phyloP scores from a whole-genome alignment of 306 rosid species.

The Lablab purpureus region DNA sequence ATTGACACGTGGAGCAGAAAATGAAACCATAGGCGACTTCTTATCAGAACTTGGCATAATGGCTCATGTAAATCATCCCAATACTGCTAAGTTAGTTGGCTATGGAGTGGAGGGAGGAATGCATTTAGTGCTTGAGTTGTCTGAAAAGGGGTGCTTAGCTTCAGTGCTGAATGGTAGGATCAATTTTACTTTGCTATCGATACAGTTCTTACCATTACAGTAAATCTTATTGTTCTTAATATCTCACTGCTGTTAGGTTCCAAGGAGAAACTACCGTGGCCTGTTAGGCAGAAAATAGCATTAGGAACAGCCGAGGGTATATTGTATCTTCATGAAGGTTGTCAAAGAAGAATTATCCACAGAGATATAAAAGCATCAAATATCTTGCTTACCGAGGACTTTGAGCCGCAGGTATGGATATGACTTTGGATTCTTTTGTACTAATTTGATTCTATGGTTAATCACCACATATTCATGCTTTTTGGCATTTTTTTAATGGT shows the following conservation, averaged over 20 bases:
- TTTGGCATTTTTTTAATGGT: not conserved
- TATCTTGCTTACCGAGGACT: conserved; percentile 77
- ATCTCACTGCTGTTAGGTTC: conserved; percentile 54
- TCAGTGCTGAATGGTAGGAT: conserved; percentile 68
- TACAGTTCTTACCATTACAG: not conserved
- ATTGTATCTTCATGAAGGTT: conserved; percentile 83
- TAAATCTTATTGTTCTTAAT: not conserved
- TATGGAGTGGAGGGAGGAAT: conserved; percentile 89
- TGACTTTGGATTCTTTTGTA: conserved; percentile 24
- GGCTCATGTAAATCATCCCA: conserved; percentile 84
- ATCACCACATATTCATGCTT: conserved; percentile 8
- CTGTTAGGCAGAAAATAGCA: conserved; percentile 73
- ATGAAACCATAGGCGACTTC: conserved; percentile 70
- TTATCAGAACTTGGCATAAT: conserved; percentile 85
- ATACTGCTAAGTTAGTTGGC: conserved; percentile 78
- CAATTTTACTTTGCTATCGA: not conserved
- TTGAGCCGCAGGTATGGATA: conserved; percentile 70
- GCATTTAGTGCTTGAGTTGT: conserved; percentile 79
- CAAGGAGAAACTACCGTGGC: conserved; percentile 73
- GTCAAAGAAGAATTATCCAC: conserved; percentile 87
- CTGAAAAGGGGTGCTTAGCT: conserved; percentile 86
- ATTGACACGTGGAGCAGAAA: conserved; percentile 66
- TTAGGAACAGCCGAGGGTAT: conserved; percentile 75
- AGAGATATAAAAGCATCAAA: conserved; percentile 91
- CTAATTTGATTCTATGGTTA: not conserved